Evolutionary conservation across 2,329 filamentous ascomycete genomes (phyloP).

Genomic region (Trichophyton equinum): DNA sequence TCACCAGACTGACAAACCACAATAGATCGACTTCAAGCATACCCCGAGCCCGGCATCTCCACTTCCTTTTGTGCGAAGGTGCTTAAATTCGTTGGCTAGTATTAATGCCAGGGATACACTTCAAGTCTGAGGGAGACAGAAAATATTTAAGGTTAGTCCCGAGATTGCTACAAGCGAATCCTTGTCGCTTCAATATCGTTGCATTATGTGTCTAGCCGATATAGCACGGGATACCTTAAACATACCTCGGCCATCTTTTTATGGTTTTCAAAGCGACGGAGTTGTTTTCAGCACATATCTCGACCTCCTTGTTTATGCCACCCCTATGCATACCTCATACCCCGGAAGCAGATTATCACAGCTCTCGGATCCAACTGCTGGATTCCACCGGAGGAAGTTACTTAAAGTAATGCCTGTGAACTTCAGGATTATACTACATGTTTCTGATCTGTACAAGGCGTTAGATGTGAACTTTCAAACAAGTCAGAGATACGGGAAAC

Average conservation of each 20-base stretch:
- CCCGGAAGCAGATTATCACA: neutral
- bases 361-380: neutral
- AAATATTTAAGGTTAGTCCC: neutral
- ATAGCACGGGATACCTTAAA: neutral
- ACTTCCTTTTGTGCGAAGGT: neutral
- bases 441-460: neutral
- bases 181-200: neutral
- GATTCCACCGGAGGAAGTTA: neutral
- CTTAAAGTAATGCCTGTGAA: neutral
- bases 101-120: neutral
- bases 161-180: neutral
- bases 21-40: too few relatives aligned
- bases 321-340: neutral
- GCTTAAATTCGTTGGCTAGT: neutral
- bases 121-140: neutral
- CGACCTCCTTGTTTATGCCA: neutral
- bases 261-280: neutral
- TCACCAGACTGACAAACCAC: too few relatives aligned
- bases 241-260: neutral
- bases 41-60: too few relatives aligned
- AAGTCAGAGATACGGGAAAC: neutral
- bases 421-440: neutral
- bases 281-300: neutral
- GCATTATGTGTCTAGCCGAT: neutral
- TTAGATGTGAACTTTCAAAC: neutral